These are phyloP conservation scores for Xylaria intraflava DNA, from an alignment of 495 filamentous ascomycete species.

Conservation along the genomic window DNA sequence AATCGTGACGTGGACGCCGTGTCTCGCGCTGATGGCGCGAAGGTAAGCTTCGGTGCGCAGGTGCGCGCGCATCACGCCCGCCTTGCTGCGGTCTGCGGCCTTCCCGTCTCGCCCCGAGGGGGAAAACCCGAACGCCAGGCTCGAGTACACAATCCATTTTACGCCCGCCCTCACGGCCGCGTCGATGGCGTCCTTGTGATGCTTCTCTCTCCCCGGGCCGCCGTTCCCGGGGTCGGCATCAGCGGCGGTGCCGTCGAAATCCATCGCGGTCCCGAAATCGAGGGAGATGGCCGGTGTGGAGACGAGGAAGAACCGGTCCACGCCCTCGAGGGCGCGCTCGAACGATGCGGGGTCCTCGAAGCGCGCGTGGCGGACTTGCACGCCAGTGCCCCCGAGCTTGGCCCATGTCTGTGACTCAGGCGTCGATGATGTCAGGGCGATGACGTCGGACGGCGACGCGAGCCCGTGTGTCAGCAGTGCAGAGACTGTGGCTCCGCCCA, in stretches of 20 bases:
- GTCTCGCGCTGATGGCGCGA: constrained; percentile 19
- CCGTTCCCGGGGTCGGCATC: constrained; percentile 23
- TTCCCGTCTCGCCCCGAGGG: background rate
- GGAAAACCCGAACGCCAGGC: constrained; percentile 39
- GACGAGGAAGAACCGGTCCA: constrained; percentile 44
- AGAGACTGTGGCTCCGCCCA: constrained; percentile 36
- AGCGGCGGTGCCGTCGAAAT: constrained; percentile 4
- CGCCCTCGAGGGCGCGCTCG: constrained; percentile 34
- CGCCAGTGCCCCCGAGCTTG: constrained; percentile 18
- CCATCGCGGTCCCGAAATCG: constrained; percentile 12
- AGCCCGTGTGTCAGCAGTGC: constrained; percentile 33
- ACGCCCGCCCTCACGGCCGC: constrained; percentile 53
- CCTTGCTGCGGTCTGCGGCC: constrained; percentile 14
- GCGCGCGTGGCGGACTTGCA: constrained; percentile 33
- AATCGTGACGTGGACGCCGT: constrained; percentile 40
- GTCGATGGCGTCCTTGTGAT: constrained; percentile 50
- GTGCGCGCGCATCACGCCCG: constrained; percentile 63
- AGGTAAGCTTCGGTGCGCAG: constrained; percentile 56
- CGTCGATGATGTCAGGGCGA: constrained; percentile 32
- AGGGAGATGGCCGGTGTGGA: constrained; percentile 29
- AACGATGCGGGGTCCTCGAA: constrained; percentile 35
- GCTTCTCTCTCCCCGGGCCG: constrained; percentile 32
- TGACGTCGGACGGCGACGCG: constrained; percentile 25
- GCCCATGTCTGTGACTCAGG: constrained; percentile 20
- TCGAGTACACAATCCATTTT: constrained; percentile 60